phyloP scores from a whole-genome alignment of 495 filamentous ascomycete genomes.

The Daldinia decipiens region DNA sequence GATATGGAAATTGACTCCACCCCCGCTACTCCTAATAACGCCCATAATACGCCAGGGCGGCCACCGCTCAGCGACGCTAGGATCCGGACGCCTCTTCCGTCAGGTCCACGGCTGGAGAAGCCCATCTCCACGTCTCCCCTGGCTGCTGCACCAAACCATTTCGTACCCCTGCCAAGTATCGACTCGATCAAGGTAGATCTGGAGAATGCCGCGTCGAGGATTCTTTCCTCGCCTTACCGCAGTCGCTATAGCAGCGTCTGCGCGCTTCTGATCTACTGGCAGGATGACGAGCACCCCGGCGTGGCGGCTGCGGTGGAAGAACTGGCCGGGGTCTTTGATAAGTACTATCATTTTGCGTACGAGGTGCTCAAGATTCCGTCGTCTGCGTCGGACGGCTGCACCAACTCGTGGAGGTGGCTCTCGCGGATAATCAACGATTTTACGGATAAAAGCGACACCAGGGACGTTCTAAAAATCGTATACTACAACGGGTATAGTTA shows the following conservation, averaged over 20 bases:
- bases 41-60: constrained; percentile 44
- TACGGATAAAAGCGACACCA: constrained; percentile 55
- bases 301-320: constrained; percentile 52
- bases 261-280: constrained; percentile 59
- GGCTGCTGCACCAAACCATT: constrained; percentile 36
- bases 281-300: constrained; percentile 55
- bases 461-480: constrained; percentile 59
- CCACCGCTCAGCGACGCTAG: constrained; percentile 53
- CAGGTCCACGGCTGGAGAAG: constrained; percentile 57
- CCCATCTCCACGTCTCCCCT: constrained; percentile 45
- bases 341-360: constrained; percentile 56
- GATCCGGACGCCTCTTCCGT: constrained; percentile 60
- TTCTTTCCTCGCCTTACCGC: constrained; percentile 54
- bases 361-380: constrained; percentile 56
- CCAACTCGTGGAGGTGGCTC: constrained; percentile 57
- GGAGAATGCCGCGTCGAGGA: constrained; percentile 53
- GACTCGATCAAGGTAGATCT: constrained; percentile 54
- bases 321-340: constrained; percentile 52
- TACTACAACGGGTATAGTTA: constrained; percentile 61
- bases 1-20: constrained; percentile 56
- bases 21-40: constrained; percentile 41
- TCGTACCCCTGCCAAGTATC: constrained; percentile 49
- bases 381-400: constrained; percentile 50
- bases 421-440: constrained; percentile 56
- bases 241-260: constrained; percentile 57